Percentiles rank a stretch among this genome's conserved stretches.
These are phyloP conservation scores for Zygoascus ofunaensis DNA, from an alignment of 805 yeast genomes.

Conservation along the genomic window DNA sequence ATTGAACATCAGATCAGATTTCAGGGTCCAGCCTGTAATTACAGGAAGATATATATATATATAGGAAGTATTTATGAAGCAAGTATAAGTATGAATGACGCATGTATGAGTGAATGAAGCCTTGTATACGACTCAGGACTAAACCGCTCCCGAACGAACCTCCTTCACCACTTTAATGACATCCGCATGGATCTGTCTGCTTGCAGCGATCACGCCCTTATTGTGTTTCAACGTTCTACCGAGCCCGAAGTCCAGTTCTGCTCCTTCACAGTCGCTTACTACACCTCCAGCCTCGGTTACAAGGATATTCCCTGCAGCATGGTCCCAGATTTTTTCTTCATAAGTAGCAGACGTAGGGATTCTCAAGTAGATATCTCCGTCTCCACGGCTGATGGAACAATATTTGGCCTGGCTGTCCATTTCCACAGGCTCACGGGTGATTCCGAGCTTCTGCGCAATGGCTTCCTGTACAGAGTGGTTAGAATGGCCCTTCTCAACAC, in stretches of 20 bases:
- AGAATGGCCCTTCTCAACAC: slow-evolving; percentile 92
- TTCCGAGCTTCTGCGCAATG: slow-evolving; percentile 57
- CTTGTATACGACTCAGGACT: too few relatives aligned
- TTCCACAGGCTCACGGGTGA: slow-evolving; percentile 52
- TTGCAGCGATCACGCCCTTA: slow-evolving; percentile 89
- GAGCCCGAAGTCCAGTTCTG: slow-evolving; percentile 64
- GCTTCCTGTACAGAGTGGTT: slow-evolving; percentile 76
- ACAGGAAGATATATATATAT: too few relatives aligned
- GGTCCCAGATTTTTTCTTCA: slow-evolving; percentile 97
- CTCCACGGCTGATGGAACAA: slow-evolving; percentile 82
- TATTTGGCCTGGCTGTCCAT: slow-evolving; percentile 96
- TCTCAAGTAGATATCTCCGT: slow-evolving; percentile 85
- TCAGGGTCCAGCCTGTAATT: too few relatives aligned
- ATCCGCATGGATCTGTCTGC: slow-evolving; percentile 36
- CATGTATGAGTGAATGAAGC: too few relatives aligned
- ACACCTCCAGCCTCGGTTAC: slow-evolving; percentile 85
- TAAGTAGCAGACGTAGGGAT: slow-evolving; percentile 69
- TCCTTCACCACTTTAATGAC: slow-evolving; percentile 33
- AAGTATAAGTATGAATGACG: too few relatives aligned
- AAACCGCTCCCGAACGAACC: not conserved
- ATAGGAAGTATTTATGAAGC: too few relatives aligned
- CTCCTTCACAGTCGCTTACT: slow-evolving; percentile 79
- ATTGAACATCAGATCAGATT: too few relatives aligned
- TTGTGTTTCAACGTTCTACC: slow-evolving; percentile 69
- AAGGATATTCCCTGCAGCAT: slow-evolving; percentile 88